Evolutionary conservation across 2,329 filamentous ascomycete genomes (phyloP).

Genomic region (Aspergillus pseudonomiae): DNA sequence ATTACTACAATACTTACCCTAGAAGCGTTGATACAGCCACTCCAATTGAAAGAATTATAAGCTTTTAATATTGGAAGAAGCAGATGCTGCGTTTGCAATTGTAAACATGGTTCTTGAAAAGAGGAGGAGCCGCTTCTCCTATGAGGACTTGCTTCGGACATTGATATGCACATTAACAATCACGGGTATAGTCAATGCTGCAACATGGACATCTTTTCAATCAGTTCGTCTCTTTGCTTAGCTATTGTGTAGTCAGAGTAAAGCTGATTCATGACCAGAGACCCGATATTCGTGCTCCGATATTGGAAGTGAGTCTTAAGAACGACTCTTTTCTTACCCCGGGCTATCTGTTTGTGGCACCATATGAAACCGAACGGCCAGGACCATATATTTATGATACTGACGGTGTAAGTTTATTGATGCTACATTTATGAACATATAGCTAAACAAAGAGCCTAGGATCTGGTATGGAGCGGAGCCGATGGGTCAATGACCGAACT

Average conservation of each 20-base stretch:
- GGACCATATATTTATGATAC: constrained; percentile 58
- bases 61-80: not conserved
- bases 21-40: not conserved
- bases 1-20: not conserved
- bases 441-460: constrained; percentile 25
- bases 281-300: not conserved
- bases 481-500: constrained; percentile 53
- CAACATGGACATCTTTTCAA: not conserved
- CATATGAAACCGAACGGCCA: constrained; percentile 52
- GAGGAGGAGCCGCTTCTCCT: not conserved
- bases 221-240: not conserved
- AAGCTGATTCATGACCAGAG: not conserved
- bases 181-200: not conserved
- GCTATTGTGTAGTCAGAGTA: not conserved
- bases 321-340: constrained; percentile 34
- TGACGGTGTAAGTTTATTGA: constrained; percentile 41
- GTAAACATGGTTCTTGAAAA: not conserved
- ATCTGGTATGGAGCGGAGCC: constrained; percentile 56
- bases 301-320: not conserved
- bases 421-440: no score
- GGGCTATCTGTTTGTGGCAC: constrained; percentile 56
- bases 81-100: not conserved
- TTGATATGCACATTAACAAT: not conserved
- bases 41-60: not conserved
- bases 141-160: not conserved